phyloP scores from a whole-genome alignment of 2,329 filamentous ascomycete species.

The Fusarium palustre region DNA sequence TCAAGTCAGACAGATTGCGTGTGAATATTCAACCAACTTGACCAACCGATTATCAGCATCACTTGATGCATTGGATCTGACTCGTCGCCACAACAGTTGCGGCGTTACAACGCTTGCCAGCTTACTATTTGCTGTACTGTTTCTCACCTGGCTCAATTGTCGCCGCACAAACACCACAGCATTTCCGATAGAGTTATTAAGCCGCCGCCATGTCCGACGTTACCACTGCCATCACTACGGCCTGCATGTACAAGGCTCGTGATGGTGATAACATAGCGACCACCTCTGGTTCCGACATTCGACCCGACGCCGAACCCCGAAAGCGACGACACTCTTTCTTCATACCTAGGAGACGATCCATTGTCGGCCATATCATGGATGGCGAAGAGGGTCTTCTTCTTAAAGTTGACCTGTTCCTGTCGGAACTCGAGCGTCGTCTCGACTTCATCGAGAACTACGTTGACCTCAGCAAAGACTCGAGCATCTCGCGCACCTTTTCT shows the following conservation, averaged over 20 bases:
- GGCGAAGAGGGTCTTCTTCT: constrained; percentile 71
- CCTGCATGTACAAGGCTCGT: constrained; percentile 51
- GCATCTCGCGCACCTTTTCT: constrained; percentile 84
- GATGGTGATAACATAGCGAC: constrained; percentile 54
- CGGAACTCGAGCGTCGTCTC: constrained; percentile 86
- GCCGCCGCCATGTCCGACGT: constrained; percentile 53
- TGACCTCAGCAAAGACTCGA: constrained; percentile 83
- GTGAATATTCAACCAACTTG: constrained; percentile 18
- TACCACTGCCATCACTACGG: constrained; percentile 54
- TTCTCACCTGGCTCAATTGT: neutral
- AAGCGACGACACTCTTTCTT: constrained; percentile 68
- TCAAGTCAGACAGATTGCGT: constrained; percentile 22
- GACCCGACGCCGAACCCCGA: constrained; percentile 47
- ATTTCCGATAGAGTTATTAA: constrained; percentile 12
- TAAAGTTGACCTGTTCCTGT: constrained; percentile 82
- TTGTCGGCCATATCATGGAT: constrained; percentile 71
- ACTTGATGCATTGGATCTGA: constrained; percentile 20
- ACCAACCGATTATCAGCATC: constrained; percentile 21
- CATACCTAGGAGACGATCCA: constrained; percentile 67
- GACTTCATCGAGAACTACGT: constrained; percentile 91
- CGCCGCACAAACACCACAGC: constrained; percentile 29
- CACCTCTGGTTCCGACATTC: constrained; percentile 57
- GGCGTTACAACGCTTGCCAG: constrained; percentile 32
- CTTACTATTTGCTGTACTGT: neutral
- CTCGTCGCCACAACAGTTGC: constrained; percentile 26